Evolutionary conservation across 2,329 filamentous ascomycete species (phyloP).

Genomic region (Orbilia oligospora): DNA sequence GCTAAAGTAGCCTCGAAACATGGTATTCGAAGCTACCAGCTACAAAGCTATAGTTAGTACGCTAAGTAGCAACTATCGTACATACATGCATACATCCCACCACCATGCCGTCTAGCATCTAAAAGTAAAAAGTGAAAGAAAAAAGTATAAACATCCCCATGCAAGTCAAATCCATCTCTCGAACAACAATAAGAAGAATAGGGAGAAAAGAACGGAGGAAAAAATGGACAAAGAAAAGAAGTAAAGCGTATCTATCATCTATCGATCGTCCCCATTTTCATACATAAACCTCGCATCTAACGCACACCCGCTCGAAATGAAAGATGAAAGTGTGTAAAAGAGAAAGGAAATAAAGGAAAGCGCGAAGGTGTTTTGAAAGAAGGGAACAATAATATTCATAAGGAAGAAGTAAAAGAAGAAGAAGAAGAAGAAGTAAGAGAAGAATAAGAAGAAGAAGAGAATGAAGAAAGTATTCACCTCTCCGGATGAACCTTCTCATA

Average conservation of each 20-base stretch:
- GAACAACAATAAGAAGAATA: not conserved
- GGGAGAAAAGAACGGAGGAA: not conserved
- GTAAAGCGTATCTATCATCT: constrained; percentile 2
- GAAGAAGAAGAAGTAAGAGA: not conserved
- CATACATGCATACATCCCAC: constrained; percentile 1
- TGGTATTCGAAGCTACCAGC: no score
- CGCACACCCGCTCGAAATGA: not conserved
- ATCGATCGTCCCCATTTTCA: constrained; percentile 1
- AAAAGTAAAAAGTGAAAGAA: not conserved
- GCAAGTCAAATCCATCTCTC: not conserved
- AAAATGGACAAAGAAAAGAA: not conserved
- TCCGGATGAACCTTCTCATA: constrained; percentile 75
- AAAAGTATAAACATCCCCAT: not conserved
- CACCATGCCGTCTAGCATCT: constrained; percentile 9
- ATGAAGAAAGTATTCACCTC: constrained; percentile 18
- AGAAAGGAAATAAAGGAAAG: no score
- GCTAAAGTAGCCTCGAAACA: no score
- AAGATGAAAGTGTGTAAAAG: not conserved
- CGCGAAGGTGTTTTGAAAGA: not conserved
- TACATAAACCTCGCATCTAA: not conserved
- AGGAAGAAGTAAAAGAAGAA: not conserved
- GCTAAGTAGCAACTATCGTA: constrained; percentile 17
- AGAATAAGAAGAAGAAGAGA: constrained; percentile 7
- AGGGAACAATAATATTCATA: not conserved
- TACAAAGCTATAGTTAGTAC: not conserved